Base-by-base conservation (phyloP, 148 eudicot genomes). In the Pouteria glomerata region DNA sequence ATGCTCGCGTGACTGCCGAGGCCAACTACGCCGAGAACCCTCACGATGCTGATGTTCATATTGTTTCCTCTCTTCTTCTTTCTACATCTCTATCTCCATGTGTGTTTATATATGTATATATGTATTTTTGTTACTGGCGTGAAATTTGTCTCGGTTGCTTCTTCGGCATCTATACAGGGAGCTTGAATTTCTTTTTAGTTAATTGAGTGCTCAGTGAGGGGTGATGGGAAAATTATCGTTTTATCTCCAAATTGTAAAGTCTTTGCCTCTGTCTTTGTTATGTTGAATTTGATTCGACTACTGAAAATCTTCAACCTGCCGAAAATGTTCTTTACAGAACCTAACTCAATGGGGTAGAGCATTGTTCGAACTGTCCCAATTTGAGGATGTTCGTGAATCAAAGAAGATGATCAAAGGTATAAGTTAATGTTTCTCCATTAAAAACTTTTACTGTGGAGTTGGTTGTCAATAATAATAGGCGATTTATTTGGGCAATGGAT, bases 281-380 rank as follows among this genome's bases (percentile, higher is more conserved):
- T 6, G 1, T n/a, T 21, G 57, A 10, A 57, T 45, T 51, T 18
- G 56, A 18, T 4, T 18, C 56, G 2, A 2, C 1, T 18, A 14
- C 1, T 57, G 27, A 3, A 13, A 57, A 53, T n/a, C 13, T 10
- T 57, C 12, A 24, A 10, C 8, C 10, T 24, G 24, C 7, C 31
- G 8, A 18, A 51, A 7, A 26, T 19, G 10, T 15, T 29, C 10
- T 47, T 4, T 69, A 42, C 76, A 86, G 89, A 86, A 86, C 76
- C 70, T 83, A 77, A 83, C 82, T 34, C 74, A 69, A 51, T 86
- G 89, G 89, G 89, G 81, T 1, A 80, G 85, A 23, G 85, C 85
- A 66, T 70, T 86, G 70, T 75, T 86, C 18, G 89, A 86, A 57
- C 33, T 83, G 59, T 76, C 87, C 21, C 81, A 77, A 57, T 81